A percentile compares a stretch with the other conserved stretches of the same genome.
phyloP scores from a whole-genome alignment of 225 moss, liverwort and hornwort species.

The Sphagnum tenellum region DNA sequence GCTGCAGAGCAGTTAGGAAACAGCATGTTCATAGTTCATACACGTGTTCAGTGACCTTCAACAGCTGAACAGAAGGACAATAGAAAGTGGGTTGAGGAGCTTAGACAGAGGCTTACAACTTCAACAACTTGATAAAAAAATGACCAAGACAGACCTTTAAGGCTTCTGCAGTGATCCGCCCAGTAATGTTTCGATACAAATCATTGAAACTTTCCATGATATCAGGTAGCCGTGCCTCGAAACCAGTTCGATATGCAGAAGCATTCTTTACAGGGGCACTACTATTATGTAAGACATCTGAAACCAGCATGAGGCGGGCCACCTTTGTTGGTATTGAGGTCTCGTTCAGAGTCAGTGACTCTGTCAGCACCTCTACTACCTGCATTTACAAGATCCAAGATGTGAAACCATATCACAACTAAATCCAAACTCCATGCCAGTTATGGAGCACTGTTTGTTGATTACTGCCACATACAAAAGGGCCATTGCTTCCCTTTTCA shows the following conservation, averaged over 20 bases:
- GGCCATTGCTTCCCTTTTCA: no score
- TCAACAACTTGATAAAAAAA: no score
- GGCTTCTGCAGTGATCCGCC: constrained; percentile 98
- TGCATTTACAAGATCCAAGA: constrained; percentile 25
- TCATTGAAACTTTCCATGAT: constrained; percentile 99
- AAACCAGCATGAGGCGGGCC: constrained; percentile 97
- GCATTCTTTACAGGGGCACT: constrained; percentile 99
- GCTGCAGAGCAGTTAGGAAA: constrained; percentile 81
- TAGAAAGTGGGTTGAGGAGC: no score
- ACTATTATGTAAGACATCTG: constrained; percentile 96
- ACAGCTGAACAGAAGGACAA: constrained; percentile 50
- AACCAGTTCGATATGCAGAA: constrained; percentile 94
- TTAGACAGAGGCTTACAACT: neutral
- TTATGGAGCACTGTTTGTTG: neutral
- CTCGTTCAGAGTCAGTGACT: constrained; percentile 88
- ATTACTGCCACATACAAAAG: neutral
- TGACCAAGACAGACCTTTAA: constrained; percentile 74
- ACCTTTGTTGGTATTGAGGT: constrained; percentile 96
- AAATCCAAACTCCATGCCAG: neutral
- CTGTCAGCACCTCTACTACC: constrained; percentile 98
- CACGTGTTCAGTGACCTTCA: constrained; percentile 65
- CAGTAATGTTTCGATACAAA: constrained; percentile 85
- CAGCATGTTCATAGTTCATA: constrained; percentile 85
- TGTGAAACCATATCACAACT: neutral
- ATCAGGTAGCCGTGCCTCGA: constrained; percentile 94